Percentiles rank a stretch among this genome's conserved stretches.
phyloP scores from a whole-genome alignment of 352 stramenopile species.

The Phytopythium sindhum region DNA sequence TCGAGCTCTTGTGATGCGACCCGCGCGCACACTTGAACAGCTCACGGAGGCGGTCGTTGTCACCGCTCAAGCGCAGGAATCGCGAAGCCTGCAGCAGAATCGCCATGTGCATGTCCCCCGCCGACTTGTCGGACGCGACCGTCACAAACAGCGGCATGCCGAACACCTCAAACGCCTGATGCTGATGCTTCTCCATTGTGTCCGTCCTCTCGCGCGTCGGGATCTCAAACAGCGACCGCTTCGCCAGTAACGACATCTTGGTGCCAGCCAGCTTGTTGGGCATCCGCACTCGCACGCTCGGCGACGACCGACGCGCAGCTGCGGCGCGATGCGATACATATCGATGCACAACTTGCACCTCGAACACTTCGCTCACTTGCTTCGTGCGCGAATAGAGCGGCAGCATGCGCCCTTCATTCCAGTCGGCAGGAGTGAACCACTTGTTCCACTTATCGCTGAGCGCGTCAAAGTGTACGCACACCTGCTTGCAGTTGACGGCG shows the following conservation, averaged over 20 bases:
- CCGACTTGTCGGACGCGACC: constrained; percentile 60
- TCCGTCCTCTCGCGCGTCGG: constrained; percentile 5
- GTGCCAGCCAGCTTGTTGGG: not conserved
- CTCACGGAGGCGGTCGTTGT: not conserved
- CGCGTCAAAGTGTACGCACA: constrained; percentile 70
- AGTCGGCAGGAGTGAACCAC: constrained; percentile 61
- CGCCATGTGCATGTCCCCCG: constrained; percentile 57
- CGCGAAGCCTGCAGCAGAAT: constrained; percentile 67
- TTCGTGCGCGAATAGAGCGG: constrained; percentile 40
- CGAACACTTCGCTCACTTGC: constrained; percentile 56
- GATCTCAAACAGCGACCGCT: constrained; percentile 9
- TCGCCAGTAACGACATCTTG: constrained; percentile 11
- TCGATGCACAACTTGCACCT: constrained; percentile 76
- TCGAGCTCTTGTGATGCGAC: not conserved
- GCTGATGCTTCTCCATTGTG: not conserved
- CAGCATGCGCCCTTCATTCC: constrained; percentile 45
- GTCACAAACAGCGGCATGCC: constrained; percentile 73
- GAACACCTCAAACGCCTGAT: constrained; percentile 44
- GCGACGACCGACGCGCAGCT: constrained; percentile 4
- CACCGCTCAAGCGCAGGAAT: constrained; percentile 23
- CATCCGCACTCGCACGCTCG: constrained; percentile 6
- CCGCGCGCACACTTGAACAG: constrained; percentile 7
- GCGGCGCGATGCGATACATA: constrained; percentile 13
- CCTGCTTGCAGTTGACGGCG: constrained; percentile 13
- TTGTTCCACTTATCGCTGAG: constrained; percentile 73